Conservation (phyloP, 257 asterid species). For the Echites panduratus region DNA sequence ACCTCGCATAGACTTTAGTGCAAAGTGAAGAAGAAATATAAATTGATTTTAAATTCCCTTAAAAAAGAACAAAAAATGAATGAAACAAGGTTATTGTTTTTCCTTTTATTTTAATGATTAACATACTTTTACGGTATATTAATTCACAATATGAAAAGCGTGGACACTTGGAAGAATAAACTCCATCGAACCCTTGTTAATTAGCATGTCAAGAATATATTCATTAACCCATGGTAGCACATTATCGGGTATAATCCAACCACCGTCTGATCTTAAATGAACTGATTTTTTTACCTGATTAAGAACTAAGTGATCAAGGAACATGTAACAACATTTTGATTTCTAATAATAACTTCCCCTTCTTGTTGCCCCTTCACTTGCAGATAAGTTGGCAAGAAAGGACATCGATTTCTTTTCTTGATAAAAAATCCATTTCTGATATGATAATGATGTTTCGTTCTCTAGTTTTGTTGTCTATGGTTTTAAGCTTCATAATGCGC, state of each 20-base stretch:
- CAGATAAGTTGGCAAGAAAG: background rate
- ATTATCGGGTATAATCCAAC: background rate
- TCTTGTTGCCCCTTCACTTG: background rate
- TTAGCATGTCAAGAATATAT: slow-evolving; percentile 11
- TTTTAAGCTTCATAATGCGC: background rate
- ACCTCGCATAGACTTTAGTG: background rate
- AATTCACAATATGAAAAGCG: background rate
- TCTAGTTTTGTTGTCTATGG: background rate
- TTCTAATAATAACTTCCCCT: background rate
- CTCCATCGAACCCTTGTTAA: background rate
- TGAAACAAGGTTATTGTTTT: no score
- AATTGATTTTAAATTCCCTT: background rate
- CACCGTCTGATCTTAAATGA: background rate
- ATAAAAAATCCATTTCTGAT: background rate
- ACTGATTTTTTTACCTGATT: background rate
- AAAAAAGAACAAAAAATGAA: no score
- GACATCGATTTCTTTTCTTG: no score
- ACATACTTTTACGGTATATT: background rate
- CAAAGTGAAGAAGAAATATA: background rate
- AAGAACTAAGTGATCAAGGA: background rate
- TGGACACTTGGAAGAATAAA: background rate
- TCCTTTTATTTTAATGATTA: no score
- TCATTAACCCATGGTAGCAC: background rate
- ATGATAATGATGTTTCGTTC: background rate
- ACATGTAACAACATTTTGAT: background rate